Evolutionary conservation across 2,329 filamentous ascomycete genomes (phyloP), one percentile per base, ranked within the genome.

Genomic region (Pyricularia pennisetigena): DNA sequence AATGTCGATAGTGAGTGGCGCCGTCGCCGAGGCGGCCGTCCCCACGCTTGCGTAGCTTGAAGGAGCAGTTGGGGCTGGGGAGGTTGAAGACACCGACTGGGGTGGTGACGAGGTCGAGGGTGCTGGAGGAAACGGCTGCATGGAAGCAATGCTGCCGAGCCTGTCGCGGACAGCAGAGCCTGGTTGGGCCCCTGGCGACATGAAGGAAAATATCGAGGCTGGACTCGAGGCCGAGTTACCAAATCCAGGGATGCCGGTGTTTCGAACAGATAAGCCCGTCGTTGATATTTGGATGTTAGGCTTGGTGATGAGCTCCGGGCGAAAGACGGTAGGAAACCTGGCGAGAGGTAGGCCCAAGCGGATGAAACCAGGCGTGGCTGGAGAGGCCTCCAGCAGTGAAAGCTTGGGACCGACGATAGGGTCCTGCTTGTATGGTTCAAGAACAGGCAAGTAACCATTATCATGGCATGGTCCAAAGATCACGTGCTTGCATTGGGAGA

Each of bases 391-490:
- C 16, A 79, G 72, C 1, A 79, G 73, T 4, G 72, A 74, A 32
- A 78, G 70, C 69, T 76, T 77, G 12, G 71, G 64, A 24, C 70
- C 69, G 62, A 73, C 69, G 24, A 66, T 68, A 20, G 70, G 65
- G 64, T 74, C 74, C 54, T 72, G 71, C 64, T 76, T 75, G 68
- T 75, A 76, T 9, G 75, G 74, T 57, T 76, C 74, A 3, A 78
- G 70, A 49, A 76, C 73, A 5, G 74, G 73, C 12, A 77, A 70
- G n/a, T 78, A 78, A 35, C 76, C 77, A 28, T 76, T 76, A 69
- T 78, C 76, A 64, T 75, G 74, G 65, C 75, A 78, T 2, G 75
- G 76, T 0, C 73, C 77, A 29, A 78, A 74, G 68, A 78, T 72
- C 24, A 78, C 71, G 61, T 74, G 74, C 12, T 73, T 73, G 72